A percentile compares a stretch with the other conserved stretches of the same genome.
These are phyloP conservation scores for Nematodospora anomalae DNA, from an alignment of 1,139 yeast species.

Conservation along the genomic window DNA sequence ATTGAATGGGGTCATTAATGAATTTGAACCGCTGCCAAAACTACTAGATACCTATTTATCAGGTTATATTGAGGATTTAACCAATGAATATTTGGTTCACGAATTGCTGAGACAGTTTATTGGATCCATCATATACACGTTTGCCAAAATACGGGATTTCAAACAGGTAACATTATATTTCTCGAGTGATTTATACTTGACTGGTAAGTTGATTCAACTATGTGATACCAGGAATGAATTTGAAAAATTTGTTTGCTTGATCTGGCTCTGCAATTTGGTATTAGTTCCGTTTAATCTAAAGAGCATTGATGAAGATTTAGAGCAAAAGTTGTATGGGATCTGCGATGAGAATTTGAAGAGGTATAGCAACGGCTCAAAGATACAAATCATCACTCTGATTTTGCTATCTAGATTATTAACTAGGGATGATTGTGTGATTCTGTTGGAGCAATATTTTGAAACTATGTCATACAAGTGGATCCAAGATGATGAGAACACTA, in stretches of 20 bases:
- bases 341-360: conserved; percentile 28
- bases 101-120: conserved; percentile 9
- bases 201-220: conserved; percentile 36
- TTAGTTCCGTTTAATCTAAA: conserved; percentile 69
- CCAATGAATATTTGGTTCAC: conserved; percentile 25
- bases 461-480: conserved; percentile 18
- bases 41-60: conserved; percentile 46
- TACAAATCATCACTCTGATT: conserved; percentile 36
- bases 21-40: conserved; percentile 59
- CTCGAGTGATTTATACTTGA: conserved; percentile 55
- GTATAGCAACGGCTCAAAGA: conserved; percentile 28
- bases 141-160: conserved; percentile 66
- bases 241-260: conserved; percentile 54
- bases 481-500: conserved; percentile 17
- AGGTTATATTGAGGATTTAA: conserved; percentile 29
- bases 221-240: conserved; percentile 45
- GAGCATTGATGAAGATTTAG: conserved; percentile 35
- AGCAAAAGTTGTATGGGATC: conserved; percentile 33
- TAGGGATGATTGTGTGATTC: conserved; percentile 27
- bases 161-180: conserved; percentile 60
- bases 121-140: conserved; percentile 48
- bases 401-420: conserved; percentile 37
- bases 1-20: conserved; percentile 24
- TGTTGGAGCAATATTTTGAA: conserved; percentile 23
- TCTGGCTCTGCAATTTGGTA: conserved; percentile 72